Evolutionary conservation across 2,329 filamentous ascomycete species (phyloP), one percentile per base, ranked within the genome.

Genomic region (Alternaria brassicae): DNA sequence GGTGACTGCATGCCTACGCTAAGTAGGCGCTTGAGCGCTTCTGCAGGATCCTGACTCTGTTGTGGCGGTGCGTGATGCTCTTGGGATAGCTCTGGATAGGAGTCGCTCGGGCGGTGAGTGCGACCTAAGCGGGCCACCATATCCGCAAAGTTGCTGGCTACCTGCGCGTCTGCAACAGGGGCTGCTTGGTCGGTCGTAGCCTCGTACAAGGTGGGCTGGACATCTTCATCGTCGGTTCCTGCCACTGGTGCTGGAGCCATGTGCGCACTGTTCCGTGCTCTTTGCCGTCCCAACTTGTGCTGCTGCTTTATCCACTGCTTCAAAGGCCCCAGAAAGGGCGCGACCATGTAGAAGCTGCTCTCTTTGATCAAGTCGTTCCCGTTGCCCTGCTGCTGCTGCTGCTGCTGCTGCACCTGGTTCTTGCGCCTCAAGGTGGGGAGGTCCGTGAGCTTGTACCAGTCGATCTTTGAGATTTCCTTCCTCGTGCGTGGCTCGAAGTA

Each of bases 311-410:
- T 92, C 93, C 93, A 98, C 76, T 92, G 92, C 78, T 92, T 93
- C 48, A 99, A 79, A 6, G 88, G 91, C 1, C 88, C 88, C 54
- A 98, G 82, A 74, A 99, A 99, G 0, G 94, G 93, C 0, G 93
- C 93, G 17, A 99, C 95, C 92, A 98, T 97, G 79, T 97, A 99
- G 76, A 97, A 98, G 73, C 94, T 97, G 77, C 91, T 93, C 39
- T 88, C 88, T 68, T 90, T 91, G 12, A 86, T 79, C 28, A 80
- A 79, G 12, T 85, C 83, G 34, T 85, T 83, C 13, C 81, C 81
- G 32, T 77, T 77, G 13, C 78, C 80, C 50, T 89, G 56, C 12
- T 49, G 84, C 42, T 87, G 84, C n/a, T n/a, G 84, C 44, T 87
- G 84, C 41, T 53, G 84, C 44, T 87, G 84, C 42, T 87, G 84